Conservation (phyloP, 768 basidiomycete genomes). For the Leccinum imitatum region DNA sequence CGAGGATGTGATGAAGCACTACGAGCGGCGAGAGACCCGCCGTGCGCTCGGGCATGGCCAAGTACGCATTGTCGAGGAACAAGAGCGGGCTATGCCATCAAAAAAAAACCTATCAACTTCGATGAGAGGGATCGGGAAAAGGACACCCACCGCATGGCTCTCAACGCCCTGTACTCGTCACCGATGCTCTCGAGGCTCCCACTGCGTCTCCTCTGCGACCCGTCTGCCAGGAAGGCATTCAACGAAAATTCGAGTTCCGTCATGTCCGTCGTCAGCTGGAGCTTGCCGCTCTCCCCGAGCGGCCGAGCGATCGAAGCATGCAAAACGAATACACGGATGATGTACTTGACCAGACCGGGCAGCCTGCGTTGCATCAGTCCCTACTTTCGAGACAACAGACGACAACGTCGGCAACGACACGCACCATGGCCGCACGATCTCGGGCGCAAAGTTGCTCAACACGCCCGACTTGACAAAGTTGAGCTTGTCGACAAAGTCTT, state of each 20-base stretch:
- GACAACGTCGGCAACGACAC: not conserved
- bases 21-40: constrained; percentile 81
- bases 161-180: constrained; percentile 81
- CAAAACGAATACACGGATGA: constrained; percentile 83
- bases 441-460: constrained; percentile 73
- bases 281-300: constrained; percentile 87
- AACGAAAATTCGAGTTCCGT: constrained; percentile 93
- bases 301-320: constrained; percentile 94
- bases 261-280: constrained; percentile 95
- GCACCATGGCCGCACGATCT: constrained; percentile 73
- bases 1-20: constrained; percentile 89
- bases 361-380: constrained; percentile 42
- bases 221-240: constrained; percentile 70
- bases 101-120: not conserved
- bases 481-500: constrained; percentile 76
- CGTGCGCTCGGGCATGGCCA: constrained; percentile 68
- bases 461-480: constrained; percentile 78
- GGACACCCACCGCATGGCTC: constrained; percentile 75
- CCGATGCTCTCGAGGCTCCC: constrained; percentile 74
- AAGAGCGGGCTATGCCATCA: constrained; percentile 64
- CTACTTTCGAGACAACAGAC: not conserved
- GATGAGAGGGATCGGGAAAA: not conserved
- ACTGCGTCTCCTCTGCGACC: constrained; percentile 55
- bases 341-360: constrained; percentile 67
- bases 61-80: constrained; percentile 77